phyloP scores from a whole-genome alignment of 805 yeast species.

The Groenewaldozyma salmanticensis region DNA sequence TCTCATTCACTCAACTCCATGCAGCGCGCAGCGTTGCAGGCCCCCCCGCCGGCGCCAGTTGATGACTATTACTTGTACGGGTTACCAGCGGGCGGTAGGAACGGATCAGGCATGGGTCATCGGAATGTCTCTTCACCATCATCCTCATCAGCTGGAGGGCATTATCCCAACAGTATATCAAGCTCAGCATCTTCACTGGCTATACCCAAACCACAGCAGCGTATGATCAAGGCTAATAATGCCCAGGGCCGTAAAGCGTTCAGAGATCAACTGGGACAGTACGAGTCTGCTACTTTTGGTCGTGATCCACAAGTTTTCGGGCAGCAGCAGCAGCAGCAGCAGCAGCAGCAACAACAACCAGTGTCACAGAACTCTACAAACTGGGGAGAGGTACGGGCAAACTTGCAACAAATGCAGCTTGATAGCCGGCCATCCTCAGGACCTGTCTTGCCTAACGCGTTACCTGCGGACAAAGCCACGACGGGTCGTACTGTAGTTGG shows the following conservation, averaged over 20 bases:
- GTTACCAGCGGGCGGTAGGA: not conserved
- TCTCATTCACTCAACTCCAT: no score
- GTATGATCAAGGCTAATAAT: not conserved
- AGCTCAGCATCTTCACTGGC: no score
- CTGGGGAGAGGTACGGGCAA: constrained; percentile 15
- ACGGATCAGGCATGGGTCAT: no score
- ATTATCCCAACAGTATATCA: no score
- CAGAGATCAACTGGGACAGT: constrained; percentile 11
- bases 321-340: not conserved
- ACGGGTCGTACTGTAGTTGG: constrained; percentile 10
- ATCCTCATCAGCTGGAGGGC: not conserved
- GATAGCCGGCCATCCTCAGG: not conserved
- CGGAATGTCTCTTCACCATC: no score
- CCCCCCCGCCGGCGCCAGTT: not conserved
- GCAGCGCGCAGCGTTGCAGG: no score
- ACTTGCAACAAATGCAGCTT: constrained; percentile 12
- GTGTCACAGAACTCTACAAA: constrained; percentile 2
- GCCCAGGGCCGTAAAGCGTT: constrained; percentile 1
- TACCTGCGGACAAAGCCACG: constrained; percentile 3
- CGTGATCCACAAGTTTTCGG: constrained; percentile 3
- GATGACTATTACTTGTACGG: not conserved
- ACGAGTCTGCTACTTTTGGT: constrained; percentile 13
- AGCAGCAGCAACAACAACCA: not conserved
- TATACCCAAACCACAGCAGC: not conserved
- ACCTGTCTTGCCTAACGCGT: constrained; percentile 6